Base-by-base conservation (phyloP, 2,329 filamentous ascomycete species). In the Dothiorella sarmentorum region DNA sequence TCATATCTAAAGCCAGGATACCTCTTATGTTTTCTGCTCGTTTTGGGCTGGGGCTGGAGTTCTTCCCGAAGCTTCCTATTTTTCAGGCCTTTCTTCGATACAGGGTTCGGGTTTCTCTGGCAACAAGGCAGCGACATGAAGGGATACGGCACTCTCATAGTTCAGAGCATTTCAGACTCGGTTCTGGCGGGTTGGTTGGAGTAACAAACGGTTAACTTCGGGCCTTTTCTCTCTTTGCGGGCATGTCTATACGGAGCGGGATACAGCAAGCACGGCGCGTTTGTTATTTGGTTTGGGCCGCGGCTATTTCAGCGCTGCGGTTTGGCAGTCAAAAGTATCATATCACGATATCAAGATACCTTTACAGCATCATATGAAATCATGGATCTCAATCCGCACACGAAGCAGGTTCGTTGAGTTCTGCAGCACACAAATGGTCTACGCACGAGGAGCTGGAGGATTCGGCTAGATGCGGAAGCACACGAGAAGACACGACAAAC, bases 361-460 rank as follows among this genome's bases (percentile, higher is more conserved):
- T 33, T 53, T 53, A 53, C 49, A 53, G 49, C 49, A 53, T 53
- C 49, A 53, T 53, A 53, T 53, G 49, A 53, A 53, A 53, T 40
- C 22, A 53, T 40, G 35, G 49, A 53, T 53, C 24, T 40, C 33
- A 40, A 24, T 53, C 49, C 47, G 35, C 49, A 40, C 20, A 40
- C 29, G n/a, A n/a, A n/a, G n/a, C n/a, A n/a, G n/a, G n/a, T n/a
- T n/a, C n/a, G n/a, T n/a, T n/a, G n/a, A n/a, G n/a, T n/a, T n/a
- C n/a, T n/a, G n/a, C n/a, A n/a, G n/a, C n/a, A n/a, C n/a, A n/a
- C n/a, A n/a, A n/a, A n/a, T n/a, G n/a, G n/a, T n/a, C n/a, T n/a
- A n/a, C n/a, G n/a, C n/a, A n/a, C n/a, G n/a, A n/a, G n/a, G n/a
- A n/a, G n/a, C n/a, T n/a, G n/a, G n/a, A n/a, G n/a, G n/a, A n/a